These are phyloP conservation scores for Phoenix dactylifera DNA, from an alignment of 176 grass and related monocot species.

Conservation along the genomic window DNA sequence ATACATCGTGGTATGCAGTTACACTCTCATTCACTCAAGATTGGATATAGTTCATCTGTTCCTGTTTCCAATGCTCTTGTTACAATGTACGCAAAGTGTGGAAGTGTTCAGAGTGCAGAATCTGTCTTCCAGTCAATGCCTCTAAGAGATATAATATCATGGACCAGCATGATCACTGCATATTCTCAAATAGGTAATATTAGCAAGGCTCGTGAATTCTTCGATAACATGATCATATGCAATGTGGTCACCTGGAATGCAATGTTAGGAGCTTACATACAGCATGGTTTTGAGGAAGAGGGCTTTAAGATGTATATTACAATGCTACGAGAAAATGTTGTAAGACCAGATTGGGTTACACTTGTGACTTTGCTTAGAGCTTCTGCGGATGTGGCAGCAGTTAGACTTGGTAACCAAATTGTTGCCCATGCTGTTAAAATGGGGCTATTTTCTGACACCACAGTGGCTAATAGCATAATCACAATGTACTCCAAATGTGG, in stretches of 20 bases:
- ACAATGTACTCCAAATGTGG: conserved; percentile 94
- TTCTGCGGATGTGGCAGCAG: conserved; percentile 69
- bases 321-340: conserved; percentile 51
- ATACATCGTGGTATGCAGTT: conserved; percentile 61
- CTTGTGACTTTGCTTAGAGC: conserved; percentile 75
- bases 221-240: conserved; percentile 59
- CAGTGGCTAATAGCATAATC: conserved; percentile 63
- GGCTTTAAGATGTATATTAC: conserved; percentile 69
- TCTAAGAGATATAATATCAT: conserved; percentile 74
- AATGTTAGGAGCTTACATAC: conserved; percentile 77
- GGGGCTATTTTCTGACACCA: conserved; percentile 51
- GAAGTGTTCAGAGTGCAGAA: conserved; percentile 50
- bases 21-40: conserved; percentile 58
- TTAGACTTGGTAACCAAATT: conserved; percentile 75
- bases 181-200: conserved; percentile 73
- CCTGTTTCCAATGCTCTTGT: conserved; percentile 81
- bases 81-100: conserved; percentile 72
- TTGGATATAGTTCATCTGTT: conserved; percentile 39
- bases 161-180: conserved; percentile 92
- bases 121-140: conserved; percentile 63
- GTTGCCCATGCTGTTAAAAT: conserved; percentile 50
- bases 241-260: conserved; percentile 92
- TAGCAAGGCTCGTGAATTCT: conserved; percentile 47
- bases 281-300: conserved; percentile 72
- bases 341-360: conserved; percentile 82